Evolutionary conservation across 176 grass and related monocot genomes (phyloP).

Genomic region (Ananas comosus): DNA sequence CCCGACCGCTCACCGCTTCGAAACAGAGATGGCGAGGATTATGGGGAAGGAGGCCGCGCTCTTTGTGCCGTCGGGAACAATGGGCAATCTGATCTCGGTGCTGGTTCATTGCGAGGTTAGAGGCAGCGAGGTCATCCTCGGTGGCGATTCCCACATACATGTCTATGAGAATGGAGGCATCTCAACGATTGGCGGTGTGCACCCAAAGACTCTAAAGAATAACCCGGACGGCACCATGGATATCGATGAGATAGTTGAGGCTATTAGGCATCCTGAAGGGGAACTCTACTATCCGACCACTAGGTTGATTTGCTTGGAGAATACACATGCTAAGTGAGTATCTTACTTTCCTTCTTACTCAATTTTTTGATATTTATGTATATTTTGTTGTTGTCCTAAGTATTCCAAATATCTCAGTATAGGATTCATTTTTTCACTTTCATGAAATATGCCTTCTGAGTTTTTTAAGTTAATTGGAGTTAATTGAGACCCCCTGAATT

Average conservation of each 20-base stretch:
- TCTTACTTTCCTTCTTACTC: neutral
- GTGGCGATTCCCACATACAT: slow-evolving; percentile 80
- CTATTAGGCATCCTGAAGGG: slow-evolving; percentile 40
- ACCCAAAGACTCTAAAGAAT: slow-evolving; percentile 62
- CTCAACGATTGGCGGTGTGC: slow-evolving; percentile 72
- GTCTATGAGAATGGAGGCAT: slow-evolving; percentile 91
- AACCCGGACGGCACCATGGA: slow-evolving; percentile 85
- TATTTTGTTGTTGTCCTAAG: neutral
- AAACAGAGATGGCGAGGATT: slow-evolving; percentile 54
- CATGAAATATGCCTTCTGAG: no score
- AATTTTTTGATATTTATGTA: neutral
- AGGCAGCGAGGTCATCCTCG: slow-evolving; percentile 88
- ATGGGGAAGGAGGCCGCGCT: slow-evolving; percentile 81
- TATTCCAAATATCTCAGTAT: neutral
- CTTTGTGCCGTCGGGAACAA: slow-evolving; percentile 93
- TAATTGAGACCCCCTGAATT: no score
- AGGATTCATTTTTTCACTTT: no score
- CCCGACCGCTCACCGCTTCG: slow-evolving; percentile 58
- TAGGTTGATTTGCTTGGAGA: slow-evolving; percentile 87
- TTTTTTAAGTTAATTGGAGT: no score
- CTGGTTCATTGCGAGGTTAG: slow-evolving; percentile 72
- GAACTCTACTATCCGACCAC: slow-evolving; percentile 69
- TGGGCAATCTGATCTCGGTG: slow-evolving; percentile 85
- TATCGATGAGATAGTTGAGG: slow-evolving; percentile 44
- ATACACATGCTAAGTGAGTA: slow-evolving; percentile 90